phyloP scores from a whole-genome alignment of 1,139 yeast genomes.

The Taphrina wiesneri region DNA sequence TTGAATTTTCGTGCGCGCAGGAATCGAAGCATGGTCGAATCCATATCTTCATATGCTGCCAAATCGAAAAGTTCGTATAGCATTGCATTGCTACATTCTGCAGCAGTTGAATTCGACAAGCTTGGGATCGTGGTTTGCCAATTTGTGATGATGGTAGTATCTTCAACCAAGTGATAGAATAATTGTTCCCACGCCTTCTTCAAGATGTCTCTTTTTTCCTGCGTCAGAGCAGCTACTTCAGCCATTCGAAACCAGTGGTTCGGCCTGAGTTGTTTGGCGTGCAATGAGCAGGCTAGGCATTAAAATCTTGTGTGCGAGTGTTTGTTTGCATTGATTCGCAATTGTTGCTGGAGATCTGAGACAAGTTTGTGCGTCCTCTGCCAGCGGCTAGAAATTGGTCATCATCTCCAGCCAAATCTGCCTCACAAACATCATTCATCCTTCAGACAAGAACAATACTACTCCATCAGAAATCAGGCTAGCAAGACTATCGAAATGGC shows the following conservation, averaged over 20 bases:
- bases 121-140: conserved; percentile 29
- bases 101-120: conserved; percentile 5
- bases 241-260: conserved; percentile 2
- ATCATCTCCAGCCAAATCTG: background rate
- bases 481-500: background rate
- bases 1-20: conserved; percentile 73
- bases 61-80: conserved; percentile 25
- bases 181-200: conserved; percentile 14
- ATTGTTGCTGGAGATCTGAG: background rate
- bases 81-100: conserved; percentile 21
- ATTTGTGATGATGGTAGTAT: conserved; percentile 11
- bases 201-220: conserved; percentile 19
- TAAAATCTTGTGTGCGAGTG: no score
- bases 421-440: background rate
- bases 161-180: conserved; percentile 2
- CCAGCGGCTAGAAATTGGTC: conserved; percentile 4
- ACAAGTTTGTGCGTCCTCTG: conserved; percentile 3
- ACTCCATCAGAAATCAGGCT: no score
- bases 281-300: background rate
- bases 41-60: conserved; percentile 57
- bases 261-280: background rate
- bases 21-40: conserved; percentile 63
- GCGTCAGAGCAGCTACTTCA: conserved; percentile 7
- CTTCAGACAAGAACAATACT: background rate
- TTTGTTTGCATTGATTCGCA: background rate